Base-by-base conservation (phyloP, 805 yeast genomes). In the Starmerella vitae region DNA sequence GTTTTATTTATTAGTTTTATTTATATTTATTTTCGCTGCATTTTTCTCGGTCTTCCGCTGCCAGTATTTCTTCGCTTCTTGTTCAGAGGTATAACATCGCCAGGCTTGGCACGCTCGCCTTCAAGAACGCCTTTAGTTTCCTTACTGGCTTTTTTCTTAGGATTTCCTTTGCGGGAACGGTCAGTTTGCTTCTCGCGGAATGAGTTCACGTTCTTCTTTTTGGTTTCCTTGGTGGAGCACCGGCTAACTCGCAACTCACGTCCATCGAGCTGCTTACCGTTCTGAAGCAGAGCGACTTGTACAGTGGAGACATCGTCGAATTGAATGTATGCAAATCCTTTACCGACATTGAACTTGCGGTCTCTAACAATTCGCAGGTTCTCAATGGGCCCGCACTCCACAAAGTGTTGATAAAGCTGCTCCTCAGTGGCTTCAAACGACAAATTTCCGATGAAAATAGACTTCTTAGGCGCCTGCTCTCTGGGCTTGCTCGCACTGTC, bases 241-340 rank as follows among this genome's bases (percentile, higher is more conserved):
- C 95, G 71, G 22, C 78, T 60, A 29, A 88, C 77, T 57, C 98
- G 74, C 50, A 91, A 67, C 48, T 74, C 73, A 48, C 97, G 65
- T 32, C 50, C 52, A 1, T 45, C 52, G 48, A 73, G 58, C 42
- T 75, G 72, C 62, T 81, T 76, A 33, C 74, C 88, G 58, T 86
- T 72, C 44, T 83, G 63, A 43, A 84, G 61, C 38, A 91, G 60
- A 1, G 95, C 96, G 55, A 82, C 80, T 46, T 76, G 75, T 8
- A 91, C 94, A 30, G 76, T 66, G 39, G 77, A 61, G 38, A 72
- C 60, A 52, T 61, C 65, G 44, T 67, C 71, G 64, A 86, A 91
- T 60, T 88, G 97, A 26, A 91, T 85, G 57, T 86, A 82, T 5
- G 94, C 98, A 63, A 91, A 86, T 5, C 99, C 99, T 63, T 91